A percentile compares a stretch with the other conserved stretches of the same genome.
phyloP scores from a whole-genome alignment of 257 asterid species.

The Penstemon davidsonii region DNA sequence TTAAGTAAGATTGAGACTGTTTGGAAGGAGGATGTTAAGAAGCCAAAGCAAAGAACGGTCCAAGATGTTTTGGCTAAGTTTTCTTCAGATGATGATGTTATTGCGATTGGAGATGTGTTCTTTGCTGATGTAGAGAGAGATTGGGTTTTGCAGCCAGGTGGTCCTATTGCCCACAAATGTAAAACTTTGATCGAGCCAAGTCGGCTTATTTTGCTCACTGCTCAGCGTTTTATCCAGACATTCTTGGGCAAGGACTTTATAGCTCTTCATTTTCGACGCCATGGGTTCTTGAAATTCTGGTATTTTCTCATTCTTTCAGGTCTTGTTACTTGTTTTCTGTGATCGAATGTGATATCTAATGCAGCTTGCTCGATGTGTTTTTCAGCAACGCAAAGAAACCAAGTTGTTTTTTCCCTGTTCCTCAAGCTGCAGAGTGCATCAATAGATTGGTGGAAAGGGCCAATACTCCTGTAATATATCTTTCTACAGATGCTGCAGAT shows the following conservation, averaged over 20 bases:
- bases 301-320: conserved; percentile 31
- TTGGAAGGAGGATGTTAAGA: conserved; percentile 91
- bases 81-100: conserved; percentile 65
- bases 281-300: conserved; percentile 99
- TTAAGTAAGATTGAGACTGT: conserved; percentile 69
- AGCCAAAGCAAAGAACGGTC: conserved; percentile 59
- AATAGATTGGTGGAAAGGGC: conserved; percentile 73
- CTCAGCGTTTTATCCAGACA: conserved; percentile 93
- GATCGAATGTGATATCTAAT: conserved; percentile 23
- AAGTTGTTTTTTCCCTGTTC: conserved; percentile 94
- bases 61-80: conserved; percentile 69
- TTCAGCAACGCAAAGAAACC: conserved; percentile 81
- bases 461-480: conserved; percentile 76
- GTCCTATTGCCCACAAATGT: conserved; percentile 86
- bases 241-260: conserved; percentile 80
- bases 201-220: conserved; percentile 83
- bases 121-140: conserved; percentile 89
- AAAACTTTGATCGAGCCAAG: conserved; percentile 88
- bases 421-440: conserved; percentile 97
- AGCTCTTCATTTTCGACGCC: conserved; percentile 96
- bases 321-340: conserved; percentile 10
- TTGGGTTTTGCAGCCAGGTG: conserved; percentile 96
- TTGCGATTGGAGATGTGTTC: conserved; percentile 94
- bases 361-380: conserved; percentile 26
- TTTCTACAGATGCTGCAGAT: conserved; percentile 91